Evolutionary conservation across 345 rosid genomes (phyloP).

Genomic region (Salix exigua): DNA sequence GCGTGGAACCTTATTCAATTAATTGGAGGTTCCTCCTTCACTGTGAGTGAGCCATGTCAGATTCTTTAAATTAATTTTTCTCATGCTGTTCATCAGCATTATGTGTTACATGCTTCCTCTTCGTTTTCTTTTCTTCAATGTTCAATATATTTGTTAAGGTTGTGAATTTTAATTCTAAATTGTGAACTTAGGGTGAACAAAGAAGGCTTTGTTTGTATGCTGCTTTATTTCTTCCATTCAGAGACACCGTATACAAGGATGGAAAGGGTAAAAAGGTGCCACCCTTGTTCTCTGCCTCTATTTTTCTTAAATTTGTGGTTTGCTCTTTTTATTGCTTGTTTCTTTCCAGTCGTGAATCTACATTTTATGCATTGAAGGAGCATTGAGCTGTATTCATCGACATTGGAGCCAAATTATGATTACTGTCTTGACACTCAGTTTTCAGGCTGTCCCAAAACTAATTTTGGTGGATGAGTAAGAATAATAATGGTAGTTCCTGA

Average conservation of each 20-base stretch:
- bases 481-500: no score
- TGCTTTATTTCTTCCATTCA: slow-evolving; percentile 77
- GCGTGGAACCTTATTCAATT: slow-evolving; percentile 58
- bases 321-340: no score
- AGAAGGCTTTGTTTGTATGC: slow-evolving; percentile 71
- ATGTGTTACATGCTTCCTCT: not conserved
- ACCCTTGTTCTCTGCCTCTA: no score
- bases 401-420: no score
- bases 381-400: no score
- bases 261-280: slow-evolving; percentile 65
- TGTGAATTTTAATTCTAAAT: slow-evolving; percentile 15
- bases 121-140: not conserved
- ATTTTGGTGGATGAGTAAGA: no score
- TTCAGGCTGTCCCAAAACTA: no score
- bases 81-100: not conserved
- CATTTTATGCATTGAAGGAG: no score
- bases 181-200: slow-evolving; percentile 60
- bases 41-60: slow-evolving; percentile 39
- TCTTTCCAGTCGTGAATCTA: no score
- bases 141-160: not conserved
- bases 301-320: no score
- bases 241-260: slow-evolving; percentile 49
- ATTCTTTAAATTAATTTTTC: not conserved
- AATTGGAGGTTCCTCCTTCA: slow-evolving; percentile 47
- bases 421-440: no score